phyloP scores from a whole-genome alignment of 192 early-diverging fungal genomes.

The Geranomyces michiganensis region DNA sequence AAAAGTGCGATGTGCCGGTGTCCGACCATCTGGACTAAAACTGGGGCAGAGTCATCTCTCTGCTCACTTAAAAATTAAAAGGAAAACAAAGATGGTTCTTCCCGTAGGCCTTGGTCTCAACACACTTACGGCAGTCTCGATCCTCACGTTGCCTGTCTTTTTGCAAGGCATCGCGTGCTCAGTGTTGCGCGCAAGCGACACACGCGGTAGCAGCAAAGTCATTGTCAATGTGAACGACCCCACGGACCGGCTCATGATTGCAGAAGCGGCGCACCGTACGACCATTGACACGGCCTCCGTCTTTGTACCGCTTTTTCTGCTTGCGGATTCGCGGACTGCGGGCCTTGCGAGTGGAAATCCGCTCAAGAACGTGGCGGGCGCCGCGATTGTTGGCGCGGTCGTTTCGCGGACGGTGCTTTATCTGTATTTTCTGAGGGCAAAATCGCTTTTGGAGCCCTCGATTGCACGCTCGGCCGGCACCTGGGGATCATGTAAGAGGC shows the following conservation, averaged over 20 bases:
- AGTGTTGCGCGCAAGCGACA: neutral
- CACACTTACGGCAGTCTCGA: constrained; percentile 9
- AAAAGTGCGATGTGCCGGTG: no score
- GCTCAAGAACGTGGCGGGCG: constrained; percentile 1
- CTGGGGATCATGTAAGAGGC: constrained; percentile 2
- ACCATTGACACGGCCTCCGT: constrained; percentile 17
- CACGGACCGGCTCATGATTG: constrained; percentile 9
- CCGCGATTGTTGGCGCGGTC: constrained; percentile 6
- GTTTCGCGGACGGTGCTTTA: constrained; percentile 1
- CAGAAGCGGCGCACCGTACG: neutral
- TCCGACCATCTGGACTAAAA: no score
- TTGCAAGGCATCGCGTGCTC: neutral
- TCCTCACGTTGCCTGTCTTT: constrained; percentile 22
- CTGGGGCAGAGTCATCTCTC: no score
- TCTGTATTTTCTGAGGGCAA: neutral
- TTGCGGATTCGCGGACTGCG: constrained; percentile 20
- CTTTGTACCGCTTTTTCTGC: constrained; percentile 20
- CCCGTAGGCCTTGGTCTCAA: neutral
- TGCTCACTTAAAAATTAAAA: no score
- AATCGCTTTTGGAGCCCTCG: constrained; percentile 1
- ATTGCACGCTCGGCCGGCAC: neutral
- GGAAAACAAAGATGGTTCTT: neutral
- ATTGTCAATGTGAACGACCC: constrained; percentile 1
- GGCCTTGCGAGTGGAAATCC: neutral
- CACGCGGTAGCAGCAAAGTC: neutral